Evolutionary conservation across 2,329 filamentous ascomycete species (phyloP), one percentile per base, ranked within the genome.

Genomic region (Madurella mycetomatis): DNA sequence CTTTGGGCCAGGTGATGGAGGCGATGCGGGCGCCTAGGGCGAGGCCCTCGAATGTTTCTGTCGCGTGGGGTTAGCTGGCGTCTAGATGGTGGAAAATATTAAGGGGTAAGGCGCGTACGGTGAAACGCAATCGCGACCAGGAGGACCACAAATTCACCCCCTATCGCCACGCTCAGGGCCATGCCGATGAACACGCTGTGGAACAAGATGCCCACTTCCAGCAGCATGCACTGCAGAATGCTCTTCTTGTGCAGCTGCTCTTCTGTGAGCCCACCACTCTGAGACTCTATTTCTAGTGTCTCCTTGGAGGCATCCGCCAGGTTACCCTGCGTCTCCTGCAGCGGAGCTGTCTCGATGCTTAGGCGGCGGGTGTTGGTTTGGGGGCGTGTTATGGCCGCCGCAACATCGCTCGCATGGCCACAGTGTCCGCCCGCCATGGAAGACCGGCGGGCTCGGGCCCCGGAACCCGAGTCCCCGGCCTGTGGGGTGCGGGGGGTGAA

Each of bases 181-280:
- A 92, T 92, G 59, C 89, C 89, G 62, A 94, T 92, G 66, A 94
- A 94, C 47, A 94, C 79, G 64, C 84, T 88, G 73, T 94, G 89
- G 66, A 94, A 92, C 16, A 94, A 77, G 55, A 94, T 92, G 16
- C 89, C 89, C 0, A 88, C 88, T 70, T 92, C 89, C 3, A 94
- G 80, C 32, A 94, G 78, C 49, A 92, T 76, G 64, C 88, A 92
- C 69, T 92, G 89, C 4, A 92, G 73, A 60, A 86, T 80, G n/a
- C 84, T 79, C 65, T 85, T 82, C 56, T 81, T 80, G 41, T 78
- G 66, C 76, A 79, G 78, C 71, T 86, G 76, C 65, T 88, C 78
- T 50, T 80, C 66, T 17, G 70, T 75, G 59, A 70, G 67, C 18
- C 46, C 53, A 4, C 49, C 44, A 1, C 15, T 53, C 60, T 53